Conservation (phyloP, 148 eudicot genomes). For the Bassia scoparia region DNA sequence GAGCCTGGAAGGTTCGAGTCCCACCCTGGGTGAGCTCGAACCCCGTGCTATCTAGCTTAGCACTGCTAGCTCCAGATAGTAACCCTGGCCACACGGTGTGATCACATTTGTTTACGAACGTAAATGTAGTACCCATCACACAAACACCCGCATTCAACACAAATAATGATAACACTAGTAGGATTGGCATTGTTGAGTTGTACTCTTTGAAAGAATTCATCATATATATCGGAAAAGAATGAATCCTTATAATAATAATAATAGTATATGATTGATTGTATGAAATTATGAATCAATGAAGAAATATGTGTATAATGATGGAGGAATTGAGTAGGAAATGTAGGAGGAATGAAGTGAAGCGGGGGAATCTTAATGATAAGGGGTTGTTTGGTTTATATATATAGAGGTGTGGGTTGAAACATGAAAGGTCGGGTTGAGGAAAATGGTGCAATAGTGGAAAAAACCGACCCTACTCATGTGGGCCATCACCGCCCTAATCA, state of each 20-base stretch:
- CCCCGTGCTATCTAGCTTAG: slow-evolving; percentile 55
- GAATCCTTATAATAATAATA: not conserved
- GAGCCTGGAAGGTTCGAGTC: slow-evolving; percentile 53
- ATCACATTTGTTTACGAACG: slow-evolving; percentile 66
- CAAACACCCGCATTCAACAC: slow-evolving; percentile 1
- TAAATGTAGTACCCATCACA: slow-evolving; percentile 46
- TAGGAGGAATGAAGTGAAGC: not conserved
- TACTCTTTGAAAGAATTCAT: not conserved
- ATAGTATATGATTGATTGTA: too few relatives aligned
- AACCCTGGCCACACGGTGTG: slow-evolving; percentile 74
- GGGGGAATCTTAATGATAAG: slow-evolving; percentile 18
- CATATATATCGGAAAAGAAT: not conserved
- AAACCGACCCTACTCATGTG: slow-evolving; percentile 26
- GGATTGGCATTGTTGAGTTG: not conserved
- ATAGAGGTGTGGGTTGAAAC: not conserved
- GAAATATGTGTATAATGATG: slow-evolving; percentile 1
- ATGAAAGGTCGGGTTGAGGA: slow-evolving; percentile 2
- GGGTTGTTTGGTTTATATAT: slow-evolving; percentile 17
- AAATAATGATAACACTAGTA: not conserved
- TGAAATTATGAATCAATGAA: not conserved
- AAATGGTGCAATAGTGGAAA: slow-evolving; percentile 9
- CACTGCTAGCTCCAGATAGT: slow-evolving; percentile 44
- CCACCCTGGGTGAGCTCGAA: slow-evolving; percentile 50
- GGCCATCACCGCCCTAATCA: slow-evolving; percentile 29
- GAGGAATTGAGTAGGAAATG: not conserved